Base-by-base conservation (phyloP, 768 basidiomycete genomes). In the Cyathus striatus region DNA sequence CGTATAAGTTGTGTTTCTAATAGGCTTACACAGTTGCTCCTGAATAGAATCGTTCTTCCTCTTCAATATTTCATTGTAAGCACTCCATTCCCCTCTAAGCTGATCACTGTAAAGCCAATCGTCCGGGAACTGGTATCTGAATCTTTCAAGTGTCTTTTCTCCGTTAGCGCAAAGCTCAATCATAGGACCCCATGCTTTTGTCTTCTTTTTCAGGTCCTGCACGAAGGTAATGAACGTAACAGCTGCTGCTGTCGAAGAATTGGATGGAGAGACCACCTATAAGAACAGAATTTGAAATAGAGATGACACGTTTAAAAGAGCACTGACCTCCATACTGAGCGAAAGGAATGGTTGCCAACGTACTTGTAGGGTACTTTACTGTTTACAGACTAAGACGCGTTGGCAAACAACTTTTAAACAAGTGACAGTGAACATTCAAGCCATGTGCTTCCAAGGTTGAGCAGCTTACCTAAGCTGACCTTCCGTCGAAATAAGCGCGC, bases 81-180 rank as follows among this genome's bases (percentile, higher is more conserved):
- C 93, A 58, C 89, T 89, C 96, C 96, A 99, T 69, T 99, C 96
- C 16, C 93, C 92, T 47, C 90, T 79, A 37, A 99, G 79, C 59
- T 97, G 96, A 61, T 99, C 96, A 52, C 91, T 92, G 62, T 98
- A 96, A 0, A 98, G 81, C 96, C 96, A 99, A 56, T 98, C 96
- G 35, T 88, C 82, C 2, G 91, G 86, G 56, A 99, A 99, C 54
- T 95, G 91, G 68, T 90, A 99, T 67, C 96, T 73, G 64, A 98
- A 97, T 42, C 94, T 78, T 63, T 99, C 94, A 43, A 99, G 76
- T 2, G 93, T 94, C 77, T 95, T 94, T 72, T 99, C 96, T 46
- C 96, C 95, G 50, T 82, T 83, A 27, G 85, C 87, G 58, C 93
- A 98, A 32, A 93, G 79, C 45, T 92, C 92, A 61, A 99, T 92